These are phyloP conservation scores for Aspergillus ellipticus DNA, from an alignment of 495 filamentous ascomycete genomes.

Conservation along the genomic window DNA sequence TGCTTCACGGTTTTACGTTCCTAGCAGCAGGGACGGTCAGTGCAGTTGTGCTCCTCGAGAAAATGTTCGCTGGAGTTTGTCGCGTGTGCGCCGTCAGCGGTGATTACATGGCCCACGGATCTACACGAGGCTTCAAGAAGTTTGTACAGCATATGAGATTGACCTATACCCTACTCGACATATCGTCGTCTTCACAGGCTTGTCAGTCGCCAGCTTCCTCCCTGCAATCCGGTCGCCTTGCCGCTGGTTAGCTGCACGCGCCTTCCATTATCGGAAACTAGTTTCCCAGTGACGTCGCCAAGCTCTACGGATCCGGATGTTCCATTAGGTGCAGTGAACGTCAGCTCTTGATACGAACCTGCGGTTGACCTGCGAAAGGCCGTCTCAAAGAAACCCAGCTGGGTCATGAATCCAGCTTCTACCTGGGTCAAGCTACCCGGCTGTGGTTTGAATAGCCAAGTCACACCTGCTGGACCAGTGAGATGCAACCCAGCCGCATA, in stretches of 20 bases:
- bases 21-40: too few species aligned
- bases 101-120: too few species aligned
- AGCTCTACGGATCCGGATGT: conserved; percentile 17
- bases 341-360: conserved; percentile 8
- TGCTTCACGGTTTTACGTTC: too few species aligned
- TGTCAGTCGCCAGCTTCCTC: conserved; percentile 16
- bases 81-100: too few species aligned
- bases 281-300: conserved; percentile 2
- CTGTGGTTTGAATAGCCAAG: conserved; percentile 45
- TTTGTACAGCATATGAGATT: too few species aligned
- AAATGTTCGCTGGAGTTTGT: too few species aligned
- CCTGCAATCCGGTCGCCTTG: conserved; percentile 5
- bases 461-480: conserved; percentile 35
- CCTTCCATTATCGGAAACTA: conserved; percentile 13
- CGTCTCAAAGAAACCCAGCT: conserved; percentile 40
- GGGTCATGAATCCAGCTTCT: conserved; percentile 48
- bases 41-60: too few species aligned
- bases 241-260: conserved; percentile 9
- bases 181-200: background rate
- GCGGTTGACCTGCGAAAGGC: background rate
- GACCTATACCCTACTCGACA: too few species aligned
- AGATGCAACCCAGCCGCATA: conserved; percentile 51
- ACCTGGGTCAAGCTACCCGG: conserved; percentile 45
- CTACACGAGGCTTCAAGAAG: too few species aligned
- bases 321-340: conserved; percentile 11